A percentile compares a stretch with the other conserved stretches of the same genome.
Conservation (phyloP, 1,284 basidiomycete species). For the Malassezia japonica region DNA sequence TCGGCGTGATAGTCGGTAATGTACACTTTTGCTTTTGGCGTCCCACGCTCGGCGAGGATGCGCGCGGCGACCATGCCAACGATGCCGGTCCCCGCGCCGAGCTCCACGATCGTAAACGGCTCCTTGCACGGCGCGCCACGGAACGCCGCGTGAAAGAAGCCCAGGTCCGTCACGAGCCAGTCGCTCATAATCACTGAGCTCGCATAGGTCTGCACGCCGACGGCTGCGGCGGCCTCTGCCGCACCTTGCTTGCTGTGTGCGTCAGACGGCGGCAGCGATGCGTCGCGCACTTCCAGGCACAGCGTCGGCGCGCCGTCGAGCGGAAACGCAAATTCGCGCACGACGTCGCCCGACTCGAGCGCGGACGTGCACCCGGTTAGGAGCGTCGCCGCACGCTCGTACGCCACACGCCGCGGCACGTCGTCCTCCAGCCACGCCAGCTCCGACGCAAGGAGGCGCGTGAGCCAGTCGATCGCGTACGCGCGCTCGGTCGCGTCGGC, state of each 20-base stretch:
- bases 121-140: not conserved
- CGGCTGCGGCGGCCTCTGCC: slow-evolving; percentile 10
- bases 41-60: not conserved
- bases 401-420: not conserved
- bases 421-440: slow-evolving; percentile 4
- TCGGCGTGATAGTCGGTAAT: slow-evolving; percentile 18
- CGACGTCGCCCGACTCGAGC: slow-evolving; percentile 9
- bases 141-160: not conserved
- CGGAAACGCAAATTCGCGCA: slow-evolving; percentile 16
- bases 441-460: slow-evolving; percentile 1
- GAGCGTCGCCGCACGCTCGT: slow-evolving; percentile 7
- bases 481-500: slow-evolving; percentile 16
- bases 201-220: slow-evolving; percentile 18
- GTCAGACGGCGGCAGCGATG: slow-evolving; percentile 13
- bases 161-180: slow-evolving; percentile 1
- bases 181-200: slow-evolving; percentile 17
- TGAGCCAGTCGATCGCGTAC: slow-evolving; percentile 12
- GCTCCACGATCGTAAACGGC: slow-evolving; percentile 8
- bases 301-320: not conserved
- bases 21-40: not conserved
- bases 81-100: slow-evolving; percentile 17
- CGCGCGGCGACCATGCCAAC: slow-evolving; percentile 15
- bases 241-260: slow-evolving; percentile 7
- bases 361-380: slow-evolving; percentile 1
- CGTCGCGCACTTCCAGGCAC: slow-evolving; percentile 10